Evolutionary conservation across 1,284 basidiomycete species (phyloP), one percentile per base, ranked within the genome.

Genomic region (Bjerkandera adusta): DNA sequence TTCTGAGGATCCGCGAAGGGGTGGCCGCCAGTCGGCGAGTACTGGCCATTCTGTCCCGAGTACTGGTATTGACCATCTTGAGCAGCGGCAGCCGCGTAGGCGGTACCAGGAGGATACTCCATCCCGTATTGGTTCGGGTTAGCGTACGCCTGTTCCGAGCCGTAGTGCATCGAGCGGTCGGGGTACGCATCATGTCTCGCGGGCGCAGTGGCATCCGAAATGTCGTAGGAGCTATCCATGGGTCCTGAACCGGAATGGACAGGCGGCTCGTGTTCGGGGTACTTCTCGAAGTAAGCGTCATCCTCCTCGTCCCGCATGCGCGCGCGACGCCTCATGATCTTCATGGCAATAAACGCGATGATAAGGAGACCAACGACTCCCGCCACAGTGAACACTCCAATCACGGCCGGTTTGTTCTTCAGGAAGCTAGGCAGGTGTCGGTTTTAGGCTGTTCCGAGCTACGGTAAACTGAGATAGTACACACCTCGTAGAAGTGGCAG

Each of bases 211-310:
- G 57, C 40, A 25, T 26, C 55, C 13, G 43, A 42, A 26, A 65
- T 13, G 37, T 64, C 56, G 16, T 55, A 52, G 3, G 56, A 49
- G 50, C 58, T 62, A 12, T 52, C 47, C 32, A 55, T 54, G 25
- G 59, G 50, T 15, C 47, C 54, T 43, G 18, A 15, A 20, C 36
- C 18, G 16, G 12, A 18, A 45, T 21, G 48, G 22, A 13, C 51
- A 59, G 47, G 49, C 27, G 46, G 46, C 34, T 54, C 52, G 13
- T 41, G 40, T 12, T 44, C 45, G 22, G 54, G 39, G 47, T 56
- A 55, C 51, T 67, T 66, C 49, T 66, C 64, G 43, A 66, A 67
- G 51, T 62, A 67, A 11, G 56, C 53, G 30, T 59, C 58, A 33
- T 65, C 62, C 37, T 65, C 63, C 41, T 61, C 61, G 26, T 60